Evolutionary conservation across 805 yeast species (phyloP), one percentile per base, ranked within the genome.

Genomic region (Wickerhamomyces bisporus): DNA sequence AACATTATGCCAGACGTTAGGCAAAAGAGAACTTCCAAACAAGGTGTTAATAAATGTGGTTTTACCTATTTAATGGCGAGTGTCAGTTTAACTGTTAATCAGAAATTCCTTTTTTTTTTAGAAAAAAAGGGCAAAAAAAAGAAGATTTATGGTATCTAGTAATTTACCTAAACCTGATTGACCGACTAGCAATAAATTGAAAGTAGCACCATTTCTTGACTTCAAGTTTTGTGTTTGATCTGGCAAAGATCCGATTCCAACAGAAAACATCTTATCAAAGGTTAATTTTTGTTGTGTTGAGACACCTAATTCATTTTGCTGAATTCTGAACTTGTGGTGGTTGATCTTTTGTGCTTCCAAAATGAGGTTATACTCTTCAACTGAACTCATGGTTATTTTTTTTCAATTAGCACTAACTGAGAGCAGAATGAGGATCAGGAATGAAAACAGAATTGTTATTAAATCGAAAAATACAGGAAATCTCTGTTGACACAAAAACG

Each of bases 151-250:
- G 20, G 34, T 21, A 20, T 31, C 20, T 14, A 24, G 19, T 16
- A 25, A 19, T 52, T 71, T 75, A 32, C 95, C 96, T 36, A 85
- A 69, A 3, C 96, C 96, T 35, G 83, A 70, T 60, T 83, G 88
- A 23, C 97, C 96, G 34, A 83, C 88, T 26, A 87, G 77, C 84
- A 88, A 77, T 40, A 89, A 53, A 32, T 94, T 86, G 62, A 86
- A 83, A 19, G 79, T 68, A 16, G 86, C 78, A 14, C 96, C 96
- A 40, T 69, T 68, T 44, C 68, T 73, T 34, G 72, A 50, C 10
- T 45, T 49, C 25, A 60, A 36, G 4, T 36, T 39, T 37, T 57
- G 57, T n/a, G 49, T 50, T 38, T 64, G 69, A 1, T 20, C 9
- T 13, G 62, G 62, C 8, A 65, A 45, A 1, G 37, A 15, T 7